Percentiles rank a stretch among this genome's conserved stretches.
phyloP scores from a whole-genome alignment of 176 grass and related monocot species.

The Microstegium vimineum region DNA sequence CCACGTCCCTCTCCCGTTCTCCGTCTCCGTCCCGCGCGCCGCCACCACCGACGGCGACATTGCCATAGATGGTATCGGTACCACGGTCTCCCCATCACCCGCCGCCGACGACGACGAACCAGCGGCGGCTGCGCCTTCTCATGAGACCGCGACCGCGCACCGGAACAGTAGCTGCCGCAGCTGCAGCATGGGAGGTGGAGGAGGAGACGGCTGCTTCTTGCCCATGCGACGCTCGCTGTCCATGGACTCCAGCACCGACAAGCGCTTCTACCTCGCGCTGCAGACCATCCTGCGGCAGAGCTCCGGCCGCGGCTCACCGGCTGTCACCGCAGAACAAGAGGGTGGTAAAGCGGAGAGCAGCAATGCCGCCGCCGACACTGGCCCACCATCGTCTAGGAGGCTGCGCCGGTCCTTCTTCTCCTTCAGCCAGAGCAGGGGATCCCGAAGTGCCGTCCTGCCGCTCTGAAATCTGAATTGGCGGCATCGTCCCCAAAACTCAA shows the following conservation, averaged over 20 bases:
- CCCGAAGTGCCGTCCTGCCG: conserved; percentile 22
- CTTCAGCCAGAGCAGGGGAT: conserved; percentile 32
- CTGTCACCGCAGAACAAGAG: not conserved
- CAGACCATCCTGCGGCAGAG: conserved; percentile 40
- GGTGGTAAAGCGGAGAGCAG: not conserved
- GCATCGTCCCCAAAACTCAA: not conserved
- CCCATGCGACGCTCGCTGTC: conserved; percentile 70
- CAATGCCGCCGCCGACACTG: not conserved
- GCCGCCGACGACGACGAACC: not conserved
- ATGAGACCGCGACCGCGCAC: not conserved
- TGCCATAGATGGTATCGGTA: not conserved
- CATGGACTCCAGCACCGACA: conserved; percentile 61
- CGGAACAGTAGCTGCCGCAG: not conserved
- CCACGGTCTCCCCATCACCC: not conserved
- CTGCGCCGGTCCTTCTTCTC: conserved; percentile 39
- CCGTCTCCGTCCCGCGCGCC: not conserved
- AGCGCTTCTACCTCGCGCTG: conserved; percentile 55
- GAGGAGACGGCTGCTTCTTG: not conserved
- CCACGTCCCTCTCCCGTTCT: too few species aligned
- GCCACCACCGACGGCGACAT: not conserved
- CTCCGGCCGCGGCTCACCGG: not conserved
- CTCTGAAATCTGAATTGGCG: conserved; percentile 28
- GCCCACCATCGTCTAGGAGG: not conserved
- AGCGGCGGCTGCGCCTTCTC: not conserved
- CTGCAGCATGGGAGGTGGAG: not conserved